Evolutionary conservation across 129 eudicot genomes (phyloP), one percentile per base, ranked within the genome.

Genomic region (Pulicaria dysenterica): DNA sequence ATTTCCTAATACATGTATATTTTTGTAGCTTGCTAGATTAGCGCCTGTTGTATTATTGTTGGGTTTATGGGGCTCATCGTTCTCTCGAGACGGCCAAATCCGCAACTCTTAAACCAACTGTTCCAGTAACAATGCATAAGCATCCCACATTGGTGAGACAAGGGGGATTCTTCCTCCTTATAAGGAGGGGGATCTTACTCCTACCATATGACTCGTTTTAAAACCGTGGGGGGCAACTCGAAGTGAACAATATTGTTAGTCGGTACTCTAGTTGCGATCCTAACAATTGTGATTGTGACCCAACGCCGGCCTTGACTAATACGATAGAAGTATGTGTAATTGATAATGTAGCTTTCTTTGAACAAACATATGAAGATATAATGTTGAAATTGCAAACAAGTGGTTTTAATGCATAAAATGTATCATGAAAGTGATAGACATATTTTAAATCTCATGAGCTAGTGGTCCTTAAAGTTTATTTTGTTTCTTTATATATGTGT

Each of bases 341-440:
- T 42, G 19, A 46, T 58, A 42, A 45, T 24, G 74, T 46, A 14
- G 53, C 45, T 67, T 64, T 76, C 60, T 67, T 57, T 67, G 34
- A 76, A 64, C 67, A 45, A 76, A 46, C 68, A 76, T 31, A 42
- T 77, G 81, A 69, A 40, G 75, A 76, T 31, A 42, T 77, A 76
- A 69, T 49, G 75, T 68, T 58, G 76, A 69, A 12, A 19, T 69
- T 59, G 43, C 64, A 24, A 49, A 8, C 24, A 37, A 58, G 3
- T 15, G n/a, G 67, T 2, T 77, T 58, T 57, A 59, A 49, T 14
- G 49, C 69, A 68, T 39, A 15, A 61, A n/a, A 58, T 19, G 81
- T 68, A 40, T 38, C 15, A 48, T 69, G 81, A 77, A 77, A 77
- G 81, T 41, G 75, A 77, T 41, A 58, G 64, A 51, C 64, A 41